Percentiles rank a stretch among this genome's conserved stretches.
Conservation (phyloP, 345 rosid species). For the Eucalyptus pauciflora region DNA sequence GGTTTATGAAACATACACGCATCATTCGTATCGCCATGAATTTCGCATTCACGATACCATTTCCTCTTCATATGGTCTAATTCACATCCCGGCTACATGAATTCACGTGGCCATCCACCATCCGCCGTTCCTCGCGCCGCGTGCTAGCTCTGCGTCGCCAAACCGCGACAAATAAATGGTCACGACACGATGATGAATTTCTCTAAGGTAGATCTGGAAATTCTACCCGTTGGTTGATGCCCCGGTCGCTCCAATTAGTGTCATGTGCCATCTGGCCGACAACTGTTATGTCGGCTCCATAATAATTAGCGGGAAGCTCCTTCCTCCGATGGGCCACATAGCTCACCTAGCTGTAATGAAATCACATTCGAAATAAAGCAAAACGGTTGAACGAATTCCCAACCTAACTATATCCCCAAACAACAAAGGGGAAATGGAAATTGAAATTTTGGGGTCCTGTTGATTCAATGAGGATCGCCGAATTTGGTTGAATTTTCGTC, state of each 20-base stretch:
- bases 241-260: background rate
- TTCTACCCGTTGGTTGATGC: background rate
- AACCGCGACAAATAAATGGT: background rate
- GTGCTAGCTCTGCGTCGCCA: background rate
- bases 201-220: background rate
- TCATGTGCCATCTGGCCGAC: background rate
- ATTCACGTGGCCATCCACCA: background rate
- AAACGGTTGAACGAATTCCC: background rate
- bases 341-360: background rate
- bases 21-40: background rate
- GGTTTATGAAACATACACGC: background rate
- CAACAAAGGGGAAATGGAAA: background rate
- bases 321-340: background rate
- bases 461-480: background rate
- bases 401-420: background rate
- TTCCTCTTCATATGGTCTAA: background rate
- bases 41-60: background rate
- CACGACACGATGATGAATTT: background rate
- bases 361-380: background rate
- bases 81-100: background rate
- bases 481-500: background rate
- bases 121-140: background rate
- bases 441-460: background rate
- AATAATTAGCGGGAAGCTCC: background rate
- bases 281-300: background rate